Conservation (phyloP, 176 grass and related monocot species). For the Oryza meyeriana region DNA sequence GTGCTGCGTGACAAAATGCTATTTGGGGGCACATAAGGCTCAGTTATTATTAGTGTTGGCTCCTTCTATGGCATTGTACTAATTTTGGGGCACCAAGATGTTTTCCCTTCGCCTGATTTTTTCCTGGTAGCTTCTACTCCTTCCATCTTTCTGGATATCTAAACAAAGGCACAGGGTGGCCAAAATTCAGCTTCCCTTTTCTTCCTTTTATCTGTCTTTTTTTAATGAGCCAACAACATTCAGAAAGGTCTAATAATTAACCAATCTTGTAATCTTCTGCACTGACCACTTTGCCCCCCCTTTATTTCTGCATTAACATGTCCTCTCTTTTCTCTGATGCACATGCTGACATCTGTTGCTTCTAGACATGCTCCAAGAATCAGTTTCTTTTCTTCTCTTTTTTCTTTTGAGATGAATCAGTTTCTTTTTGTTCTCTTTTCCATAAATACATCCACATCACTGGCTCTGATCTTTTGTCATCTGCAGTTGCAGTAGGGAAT, state of each 20-base stretch:
- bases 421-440: constrained; percentile 34
- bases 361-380: constrained; percentile 53
- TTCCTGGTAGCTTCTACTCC: constrained; percentile 14
- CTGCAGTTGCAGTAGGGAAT: constrained; percentile 25
- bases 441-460: constrained; percentile 49
- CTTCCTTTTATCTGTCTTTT: neutral
- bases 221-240: constrained; percentile 20
- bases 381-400: constrained; percentile 33
- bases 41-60: too few relatives aligned
- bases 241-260: constrained; percentile 35
- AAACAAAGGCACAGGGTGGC: constrained; percentile 23
- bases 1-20: too few relatives aligned
- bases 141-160: constrained; percentile 24
- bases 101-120: neutral
- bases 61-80: too few relatives aligned
- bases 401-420: too few relatives aligned
- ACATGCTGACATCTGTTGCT: constrained; percentile 57
- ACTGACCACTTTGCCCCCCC: constrained; percentile 38
- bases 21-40: too few relatives aligned
- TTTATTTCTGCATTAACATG: constrained; percentile 17
- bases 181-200: constrained; percentile 26
- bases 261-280: constrained; percentile 31
- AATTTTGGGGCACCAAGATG: neutral
- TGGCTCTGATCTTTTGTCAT: constrained; percentile 38
- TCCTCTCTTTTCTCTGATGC: constrained; percentile 33